A percentile compares a stretch with the other conserved stretches of the same genome.
Conservation (phyloP, 768 basidiomycete species). For the Tulasnella sp. region DNA sequence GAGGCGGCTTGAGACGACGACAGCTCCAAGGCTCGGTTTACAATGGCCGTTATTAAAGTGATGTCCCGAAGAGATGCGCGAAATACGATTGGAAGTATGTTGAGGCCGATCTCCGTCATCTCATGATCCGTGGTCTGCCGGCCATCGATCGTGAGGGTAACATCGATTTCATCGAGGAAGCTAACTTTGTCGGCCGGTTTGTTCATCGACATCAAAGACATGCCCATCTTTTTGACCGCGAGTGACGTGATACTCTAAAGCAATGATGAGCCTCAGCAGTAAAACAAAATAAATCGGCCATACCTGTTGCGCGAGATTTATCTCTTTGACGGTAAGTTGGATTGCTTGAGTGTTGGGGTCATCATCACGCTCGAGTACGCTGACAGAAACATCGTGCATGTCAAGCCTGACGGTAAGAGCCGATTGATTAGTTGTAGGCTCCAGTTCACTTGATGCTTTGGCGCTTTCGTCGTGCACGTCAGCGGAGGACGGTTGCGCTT, state of each 20-base stretch:
- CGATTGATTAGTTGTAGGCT: background rate
- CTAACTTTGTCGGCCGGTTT: slow-evolving; percentile 74
- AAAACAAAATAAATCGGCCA: background rate
- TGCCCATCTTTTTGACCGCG: slow-evolving; percentile 75
- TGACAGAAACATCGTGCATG: slow-evolving; percentile 83
- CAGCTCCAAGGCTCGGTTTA: slow-evolving; percentile 81
- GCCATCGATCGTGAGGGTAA: slow-evolving; percentile 82
- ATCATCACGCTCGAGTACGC: slow-evolving; percentile 79
- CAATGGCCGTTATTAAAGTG: slow-evolving; percentile 76
- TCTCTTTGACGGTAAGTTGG: slow-evolving; percentile 72
- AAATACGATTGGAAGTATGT: slow-evolving; percentile 77
- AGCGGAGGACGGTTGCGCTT: slow-evolving; percentile 21
- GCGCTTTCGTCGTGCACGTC: slow-evolving; percentile 26
- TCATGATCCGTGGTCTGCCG: slow-evolving; percentile 65
- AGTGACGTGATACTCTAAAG: slow-evolving; percentile 73
- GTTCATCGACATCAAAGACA: slow-evolving; percentile 92
- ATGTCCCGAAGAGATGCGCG: slow-evolving; percentile 96
- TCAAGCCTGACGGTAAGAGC: slow-evolving; percentile 69
- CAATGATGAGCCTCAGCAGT: background rate
- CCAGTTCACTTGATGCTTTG: background rate
- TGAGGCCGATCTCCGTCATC: slow-evolving; percentile 79
- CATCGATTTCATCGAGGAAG: slow-evolving; percentile 88
- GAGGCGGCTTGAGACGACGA: slow-evolving; percentile 42
- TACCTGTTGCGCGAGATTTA: slow-evolving; percentile 90
- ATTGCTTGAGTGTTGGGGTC: slow-evolving; percentile 81